Evolutionary conservation across 176 grass and related monocot genomes (phyloP).

Genomic region (Ensete glaucum): DNA sequence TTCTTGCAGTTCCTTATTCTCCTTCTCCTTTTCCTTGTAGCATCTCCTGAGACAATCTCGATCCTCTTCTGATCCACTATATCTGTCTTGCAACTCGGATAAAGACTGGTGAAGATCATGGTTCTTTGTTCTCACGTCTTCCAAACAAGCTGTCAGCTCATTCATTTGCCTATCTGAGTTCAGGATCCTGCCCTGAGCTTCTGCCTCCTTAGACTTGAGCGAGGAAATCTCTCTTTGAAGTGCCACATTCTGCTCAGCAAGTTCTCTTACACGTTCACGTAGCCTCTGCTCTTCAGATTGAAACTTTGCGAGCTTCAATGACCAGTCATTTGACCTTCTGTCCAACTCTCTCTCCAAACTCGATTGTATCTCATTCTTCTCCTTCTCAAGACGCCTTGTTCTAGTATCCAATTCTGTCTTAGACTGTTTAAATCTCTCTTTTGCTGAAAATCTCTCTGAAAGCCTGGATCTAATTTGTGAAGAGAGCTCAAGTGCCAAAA

Average conservation of each 20-base stretch:
- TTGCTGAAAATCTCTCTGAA: conserved; percentile 48
- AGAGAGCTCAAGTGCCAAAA: conserved; percentile 49
- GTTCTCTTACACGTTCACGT: conserved; percentile 74
- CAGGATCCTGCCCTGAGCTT: conserved; percentile 22
- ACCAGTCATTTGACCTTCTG: conserved; percentile 67
- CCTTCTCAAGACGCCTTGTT: conserved; percentile 52
- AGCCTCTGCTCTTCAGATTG: conserved; percentile 84
- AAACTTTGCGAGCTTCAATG: conserved; percentile 41
- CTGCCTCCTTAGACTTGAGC: conserved; percentile 31
- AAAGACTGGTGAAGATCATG: conserved; percentile 36
- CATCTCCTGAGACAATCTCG: conserved; percentile 36
- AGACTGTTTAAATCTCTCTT: conserved; percentile 50
- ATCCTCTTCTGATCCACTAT: conserved; percentile 44
- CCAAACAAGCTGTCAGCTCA: conserved; percentile 32
- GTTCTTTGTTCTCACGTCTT: conserved; percentile 32
- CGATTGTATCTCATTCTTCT: conserved; percentile 43
- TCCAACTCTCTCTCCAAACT: conserved; percentile 59
- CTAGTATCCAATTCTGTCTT: conserved; percentile 43
- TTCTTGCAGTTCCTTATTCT: conserved; percentile 56
- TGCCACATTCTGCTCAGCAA: conserved; percentile 87
- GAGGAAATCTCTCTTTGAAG: conserved; percentile 84
- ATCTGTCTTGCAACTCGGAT: conserved; percentile 38
- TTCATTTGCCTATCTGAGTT: conserved; percentile 36
- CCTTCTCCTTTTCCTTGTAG: conserved; percentile 67
- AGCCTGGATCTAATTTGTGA: conserved; percentile 79